Base-by-base conservation (phyloP, 352 stramenopile species). In the Phytophthora pini region DNA sequence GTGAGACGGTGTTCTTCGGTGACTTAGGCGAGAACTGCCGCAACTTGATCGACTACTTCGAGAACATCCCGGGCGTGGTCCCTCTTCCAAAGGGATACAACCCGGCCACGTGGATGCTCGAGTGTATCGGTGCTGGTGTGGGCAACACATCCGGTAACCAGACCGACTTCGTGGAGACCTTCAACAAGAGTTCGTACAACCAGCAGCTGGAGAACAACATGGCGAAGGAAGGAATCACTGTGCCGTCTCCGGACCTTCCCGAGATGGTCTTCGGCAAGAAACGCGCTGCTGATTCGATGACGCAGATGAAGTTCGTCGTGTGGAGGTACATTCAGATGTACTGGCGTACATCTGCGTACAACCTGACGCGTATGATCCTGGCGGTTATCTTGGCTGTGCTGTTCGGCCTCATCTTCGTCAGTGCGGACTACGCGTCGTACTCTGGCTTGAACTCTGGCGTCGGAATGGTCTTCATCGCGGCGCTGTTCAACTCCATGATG, bases 381-480 rank as follows among this genome's bases (percentile, higher is more conserved):
- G 84, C 72, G 31, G 15, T 75, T 13, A 51, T 89, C 1, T 74
- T 95, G 49, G 82, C 80, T 0, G 39, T 95, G 10, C 61, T 97
- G n/a, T 83, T 96, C n/a, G 84, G 77, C 17, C 32, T 88, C 7
- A 72, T 93, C 15, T 95, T 87, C 51, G 31, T 80, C 11, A 27
- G 55, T 4, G 52, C 32, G 0, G 44, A 79, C 7, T 81, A 77
- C 40, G 48, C 27, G 7, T 78, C 75, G 3, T 80, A 77, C 58
- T 55, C 40, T 4, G 72, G 72, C 1, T 10, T 79, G 10, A 80
- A 77, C 43, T 63, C 59, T 10, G 74, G 75, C 17, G 63, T 96
- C n/a, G 80, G 84, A 6, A 80, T 94, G n/a, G 84, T 96, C 20
- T 97, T 92, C 72, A 68, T 88, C 9, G 72, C 81, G 3, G 73